Conservation (phyloP, 202 grass and related monocot genomes). For the Saccharum hybrid region DNA sequence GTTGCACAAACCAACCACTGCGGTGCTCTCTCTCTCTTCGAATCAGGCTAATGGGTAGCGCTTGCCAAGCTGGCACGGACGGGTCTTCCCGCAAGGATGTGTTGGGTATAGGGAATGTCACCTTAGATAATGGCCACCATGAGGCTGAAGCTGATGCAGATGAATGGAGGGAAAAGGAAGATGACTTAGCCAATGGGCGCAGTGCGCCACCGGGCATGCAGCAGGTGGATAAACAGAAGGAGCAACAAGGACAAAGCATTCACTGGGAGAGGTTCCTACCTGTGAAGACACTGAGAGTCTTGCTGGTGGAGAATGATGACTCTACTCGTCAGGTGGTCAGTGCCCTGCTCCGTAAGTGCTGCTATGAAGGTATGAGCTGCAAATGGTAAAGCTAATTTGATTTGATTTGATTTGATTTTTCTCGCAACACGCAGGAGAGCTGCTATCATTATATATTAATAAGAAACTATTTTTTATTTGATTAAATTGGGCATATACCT, state of each 20-base stretch:
- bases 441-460: background rate
- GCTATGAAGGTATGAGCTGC: constrained; percentile 77
- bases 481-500: constrained; percentile 18
- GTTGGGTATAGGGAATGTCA: constrained; percentile 41
- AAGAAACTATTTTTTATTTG: constrained; percentile 23
- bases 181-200: constrained; percentile 41
- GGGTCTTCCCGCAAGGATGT: constrained; percentile 41
- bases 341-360: constrained; percentile 81
- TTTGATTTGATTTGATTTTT: constrained; percentile 19
- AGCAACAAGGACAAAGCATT: constrained; percentile 52
- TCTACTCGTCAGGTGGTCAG: constrained; percentile 86
- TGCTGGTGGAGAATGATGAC: constrained; percentile 85
- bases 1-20: background rate
- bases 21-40: constrained; percentile 10
- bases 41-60: constrained; percentile 66
- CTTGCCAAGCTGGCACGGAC: constrained; percentile 42
- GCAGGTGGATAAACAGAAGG: constrained; percentile 49
- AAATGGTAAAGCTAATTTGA: constrained; percentile 11
- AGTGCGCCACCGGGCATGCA: background rate
- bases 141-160: constrained; percentile 28
- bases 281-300: constrained; percentile 71
- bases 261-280: constrained; percentile 87
- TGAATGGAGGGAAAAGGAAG: constrained; percentile 44
- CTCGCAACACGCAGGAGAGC: background rate
- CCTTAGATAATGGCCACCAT: constrained; percentile 39